phyloP scores from a whole-genome alignment of 208 protist genomes.

The Tritrichomonas musculus region DNA sequence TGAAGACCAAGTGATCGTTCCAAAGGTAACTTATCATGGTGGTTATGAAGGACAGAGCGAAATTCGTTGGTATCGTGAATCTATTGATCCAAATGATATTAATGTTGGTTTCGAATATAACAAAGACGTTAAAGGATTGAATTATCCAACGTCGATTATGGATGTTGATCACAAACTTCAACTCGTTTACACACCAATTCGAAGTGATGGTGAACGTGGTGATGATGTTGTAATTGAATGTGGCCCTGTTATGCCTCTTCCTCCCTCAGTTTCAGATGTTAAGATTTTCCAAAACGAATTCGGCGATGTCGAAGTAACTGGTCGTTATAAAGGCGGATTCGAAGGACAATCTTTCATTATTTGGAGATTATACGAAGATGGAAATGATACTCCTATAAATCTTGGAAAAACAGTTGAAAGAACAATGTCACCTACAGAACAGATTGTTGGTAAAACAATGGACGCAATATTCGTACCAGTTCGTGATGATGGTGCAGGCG shows the following conservation, averaged over 20 bases:
- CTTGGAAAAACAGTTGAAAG: background rate
- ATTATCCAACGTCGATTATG: too few species aligned
- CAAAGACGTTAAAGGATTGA: background rate
- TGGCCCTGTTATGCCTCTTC: background rate
- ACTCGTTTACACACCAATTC: background rate
- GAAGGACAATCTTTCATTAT: background rate
- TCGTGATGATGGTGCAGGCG: background rate
- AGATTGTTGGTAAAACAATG: background rate
- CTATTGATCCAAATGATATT: background rate
- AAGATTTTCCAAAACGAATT: background rate
- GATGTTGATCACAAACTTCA: background rate
- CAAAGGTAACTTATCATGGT: background rate
- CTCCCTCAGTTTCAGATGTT: background rate
- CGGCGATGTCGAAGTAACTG: background rate
- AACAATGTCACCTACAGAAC: background rate
- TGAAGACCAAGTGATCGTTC: background rate
- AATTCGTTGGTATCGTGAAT: background rate
- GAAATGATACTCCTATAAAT: too few species aligned
- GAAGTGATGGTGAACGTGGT: background rate
- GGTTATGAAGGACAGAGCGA: background rate
- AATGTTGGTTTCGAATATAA: background rate
- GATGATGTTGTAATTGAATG: background rate
- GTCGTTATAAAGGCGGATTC: background rate
- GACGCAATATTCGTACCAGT: background rate
- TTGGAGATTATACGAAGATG: background rate